phyloP scores from a whole-genome alignment of 495 filamentous ascomycete species.

The Aspergillus cavernicola region DNA sequence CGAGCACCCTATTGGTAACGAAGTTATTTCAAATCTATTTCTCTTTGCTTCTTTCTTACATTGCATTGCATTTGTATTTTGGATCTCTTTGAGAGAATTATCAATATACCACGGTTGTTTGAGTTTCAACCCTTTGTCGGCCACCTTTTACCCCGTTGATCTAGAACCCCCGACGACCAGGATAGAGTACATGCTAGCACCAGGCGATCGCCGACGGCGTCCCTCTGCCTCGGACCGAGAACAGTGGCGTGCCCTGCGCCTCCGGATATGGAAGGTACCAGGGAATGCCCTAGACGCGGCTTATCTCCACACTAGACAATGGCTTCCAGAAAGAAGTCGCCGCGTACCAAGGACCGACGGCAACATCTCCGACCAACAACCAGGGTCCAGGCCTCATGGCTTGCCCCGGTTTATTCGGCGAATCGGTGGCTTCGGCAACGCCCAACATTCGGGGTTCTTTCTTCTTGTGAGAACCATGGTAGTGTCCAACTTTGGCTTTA shows the following conservation, averaged over 20 bases:
- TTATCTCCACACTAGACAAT: background rate
- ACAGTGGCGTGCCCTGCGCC: background rate
- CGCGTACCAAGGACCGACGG: no score
- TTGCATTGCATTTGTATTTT: conserved; percentile 16
- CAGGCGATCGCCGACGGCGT: conserved; percentile 4
- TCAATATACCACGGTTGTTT: conserved; percentile 17
- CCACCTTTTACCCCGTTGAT: background rate
- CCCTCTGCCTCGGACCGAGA: background rate
- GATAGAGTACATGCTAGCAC: conserved; percentile 8
- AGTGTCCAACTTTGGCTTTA: conserved; percentile 8
- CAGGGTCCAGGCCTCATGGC: background rate
- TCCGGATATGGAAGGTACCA: background rate
- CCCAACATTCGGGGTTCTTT: no score
- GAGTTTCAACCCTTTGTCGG: background rate
- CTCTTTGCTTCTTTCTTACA: conserved; percentile 10
- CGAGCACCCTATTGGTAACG: conserved; percentile 66
- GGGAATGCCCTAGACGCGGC: no score
- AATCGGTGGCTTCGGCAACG: background rate
- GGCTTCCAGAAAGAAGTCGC: no score
- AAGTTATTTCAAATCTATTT: conserved; percentile 8
- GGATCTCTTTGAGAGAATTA: conserved; percentile 8
- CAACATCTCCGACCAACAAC: background rate
- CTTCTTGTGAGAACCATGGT: conserved; percentile 7
- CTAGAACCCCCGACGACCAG: conserved; percentile 6
- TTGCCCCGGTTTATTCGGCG: background rate